phyloP scores from a whole-genome alignment of 78 protist genomes.

The Mastigamoeba balamuthi region DNA sequence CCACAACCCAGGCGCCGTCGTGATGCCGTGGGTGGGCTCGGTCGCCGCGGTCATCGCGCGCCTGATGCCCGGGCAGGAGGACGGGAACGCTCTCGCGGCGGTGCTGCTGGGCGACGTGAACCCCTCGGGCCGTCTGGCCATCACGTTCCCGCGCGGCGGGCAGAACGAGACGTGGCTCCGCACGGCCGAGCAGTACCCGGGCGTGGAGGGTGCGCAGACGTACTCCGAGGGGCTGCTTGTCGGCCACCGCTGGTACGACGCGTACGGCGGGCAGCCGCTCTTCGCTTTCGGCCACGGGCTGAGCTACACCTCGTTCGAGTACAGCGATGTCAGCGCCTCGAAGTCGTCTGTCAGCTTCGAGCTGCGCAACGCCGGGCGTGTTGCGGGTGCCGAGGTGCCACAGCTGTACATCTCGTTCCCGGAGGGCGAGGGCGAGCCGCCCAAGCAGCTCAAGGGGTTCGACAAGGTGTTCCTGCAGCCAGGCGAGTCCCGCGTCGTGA shows the following conservation, averaged over 20 bases:
- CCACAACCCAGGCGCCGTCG: slow-evolving; percentile 28
- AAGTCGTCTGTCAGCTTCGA: neutral
- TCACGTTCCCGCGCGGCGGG: slow-evolving; percentile 10
- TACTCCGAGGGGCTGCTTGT: slow-evolving; percentile 41
- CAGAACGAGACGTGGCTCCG: neutral
- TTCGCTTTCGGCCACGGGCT: slow-evolving; percentile 63
- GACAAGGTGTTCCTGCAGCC: neutral
- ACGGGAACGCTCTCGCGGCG: slow-evolving; percentile 23
- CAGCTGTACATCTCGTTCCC: slow-evolving; percentile 51
- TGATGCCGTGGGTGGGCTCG: slow-evolving; percentile 23
- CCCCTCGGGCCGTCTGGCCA: slow-evolving; percentile 40
- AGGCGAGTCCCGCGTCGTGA: neutral
- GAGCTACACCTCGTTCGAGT: slow-evolving; percentile 14
- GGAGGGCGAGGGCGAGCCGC: slow-evolving; percentile 34
- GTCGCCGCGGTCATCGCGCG: neutral
- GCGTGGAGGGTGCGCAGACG: neutral
- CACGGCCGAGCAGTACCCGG: slow-evolving; percentile 34
- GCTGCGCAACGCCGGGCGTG: slow-evolving; percentile 11
- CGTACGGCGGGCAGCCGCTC: slow-evolving; percentile 6
- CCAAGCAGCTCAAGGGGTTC: slow-evolving; percentile 42
- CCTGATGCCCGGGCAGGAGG: slow-evolving; percentile 30
- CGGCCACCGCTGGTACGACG: slow-evolving; percentile 37
- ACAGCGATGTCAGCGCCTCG: neutral
- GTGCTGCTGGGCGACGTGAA: slow-evolving; percentile 32
- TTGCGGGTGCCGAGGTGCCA: neutral